A percentile compares a stretch with the other conserved stretches of the same genome.
Conservation (phyloP, 2,329 filamentous ascomycete genomes). For the Immersiporthe knoxdaviesiana region DNA sequence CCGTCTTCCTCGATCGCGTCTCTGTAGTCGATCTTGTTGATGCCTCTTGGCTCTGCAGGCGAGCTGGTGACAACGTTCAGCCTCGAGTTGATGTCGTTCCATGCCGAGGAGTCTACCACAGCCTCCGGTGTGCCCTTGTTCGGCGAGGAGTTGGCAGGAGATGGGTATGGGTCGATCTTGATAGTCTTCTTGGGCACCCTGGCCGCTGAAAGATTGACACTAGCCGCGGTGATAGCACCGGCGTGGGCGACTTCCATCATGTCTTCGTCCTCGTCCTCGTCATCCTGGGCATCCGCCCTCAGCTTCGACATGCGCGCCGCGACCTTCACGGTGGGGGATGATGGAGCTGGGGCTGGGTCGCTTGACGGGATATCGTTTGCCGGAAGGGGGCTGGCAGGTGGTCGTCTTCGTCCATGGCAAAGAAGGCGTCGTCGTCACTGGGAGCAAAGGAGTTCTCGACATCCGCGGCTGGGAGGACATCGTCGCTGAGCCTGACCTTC, state of each 20-base stretch:
- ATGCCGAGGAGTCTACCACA: constrained; percentile 76
- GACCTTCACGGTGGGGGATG: constrained; percentile 82
- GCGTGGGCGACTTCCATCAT: constrained; percentile 86
- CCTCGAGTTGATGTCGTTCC: constrained; percentile 85
- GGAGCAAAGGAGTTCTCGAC: constrained; percentile 55
- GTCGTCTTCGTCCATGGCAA: constrained; percentile 64
- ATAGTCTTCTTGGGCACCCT: constrained; percentile 76
- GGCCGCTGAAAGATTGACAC: constrained; percentile 83
- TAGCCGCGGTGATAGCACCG: constrained; percentile 67
- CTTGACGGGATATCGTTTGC: constrained; percentile 71
- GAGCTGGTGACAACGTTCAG: constrained; percentile 84
- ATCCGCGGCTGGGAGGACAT: constrained; percentile 50
- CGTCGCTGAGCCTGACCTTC: constrained; percentile 58
- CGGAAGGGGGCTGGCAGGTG: constrained; percentile 38
- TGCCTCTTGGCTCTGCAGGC: constrained; percentile 60
- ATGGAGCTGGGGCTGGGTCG: constrained; percentile 76
- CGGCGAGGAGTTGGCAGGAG: constrained; percentile 78
- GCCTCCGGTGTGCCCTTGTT: constrained; percentile 57
- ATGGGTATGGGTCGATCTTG: constrained; percentile 68
- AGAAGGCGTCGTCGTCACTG: constrained; percentile 61
- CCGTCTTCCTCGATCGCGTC: constrained; percentile 94
- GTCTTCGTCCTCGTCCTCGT: constrained; percentile 76
- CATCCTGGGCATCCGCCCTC: constrained; percentile 56
- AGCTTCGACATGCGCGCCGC: constrained; percentile 69
- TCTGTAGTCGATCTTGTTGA: constrained; percentile 81